Evolutionary conservation across 225 moss, liverwort and hornwort genomes (phyloP).

Genomic region (Sphagnum contortum): DNA sequence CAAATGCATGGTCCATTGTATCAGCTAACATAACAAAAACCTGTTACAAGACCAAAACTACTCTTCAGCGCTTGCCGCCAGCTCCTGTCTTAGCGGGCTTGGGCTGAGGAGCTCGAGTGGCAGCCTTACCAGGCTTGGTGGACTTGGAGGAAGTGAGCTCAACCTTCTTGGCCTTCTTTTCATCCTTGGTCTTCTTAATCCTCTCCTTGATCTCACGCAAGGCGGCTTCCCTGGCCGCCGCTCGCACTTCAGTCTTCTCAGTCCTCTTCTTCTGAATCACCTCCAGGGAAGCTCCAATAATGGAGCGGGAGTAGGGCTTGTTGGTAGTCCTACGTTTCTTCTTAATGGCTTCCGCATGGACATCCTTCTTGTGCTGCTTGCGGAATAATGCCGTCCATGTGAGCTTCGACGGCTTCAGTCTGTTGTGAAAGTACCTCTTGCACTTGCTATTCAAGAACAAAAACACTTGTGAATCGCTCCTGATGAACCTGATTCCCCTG

Average conservation of each 20-base stretch:
- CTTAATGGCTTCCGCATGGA: constrained; percentile 6
- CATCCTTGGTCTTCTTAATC: constrained; percentile 12
- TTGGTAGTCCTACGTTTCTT: constrained; percentile 3
- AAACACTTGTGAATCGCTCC: constrained; percentile 9
- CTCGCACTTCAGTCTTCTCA: constrained; percentile 10
- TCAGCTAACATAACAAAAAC: no score
- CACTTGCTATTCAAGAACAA: constrained; percentile 12
- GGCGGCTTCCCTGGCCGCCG: constrained; percentile 3
- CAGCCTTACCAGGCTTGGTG: constrained; percentile 2
- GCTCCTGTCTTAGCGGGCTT: constrained; percentile 5
- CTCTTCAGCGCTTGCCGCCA: constrained; percentile 4
- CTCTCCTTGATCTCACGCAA: constrained; percentile 12
- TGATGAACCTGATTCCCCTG: constrained; percentile 8
- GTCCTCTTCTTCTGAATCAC: constrained; percentile 11
- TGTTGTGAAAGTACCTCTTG: constrained; percentile 11
- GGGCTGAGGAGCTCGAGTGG: not conserved
- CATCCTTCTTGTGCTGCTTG: constrained; percentile 10
- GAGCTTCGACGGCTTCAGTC: constrained; percentile 9
- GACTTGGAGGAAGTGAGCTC: not conserved
- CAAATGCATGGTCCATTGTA: no score
- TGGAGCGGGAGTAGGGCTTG: constrained; percentile 13
- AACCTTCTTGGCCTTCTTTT: constrained; percentile 10
- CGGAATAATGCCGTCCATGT: constrained; percentile 11
- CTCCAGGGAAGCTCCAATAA: constrained; percentile 10
- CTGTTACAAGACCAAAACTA: no score